Percentiles rank a stretch among this genome's conserved stretches.
Conservation (phyloP, 768 basidiomycete species). For the Daedaleopsis nitida region DNA sequence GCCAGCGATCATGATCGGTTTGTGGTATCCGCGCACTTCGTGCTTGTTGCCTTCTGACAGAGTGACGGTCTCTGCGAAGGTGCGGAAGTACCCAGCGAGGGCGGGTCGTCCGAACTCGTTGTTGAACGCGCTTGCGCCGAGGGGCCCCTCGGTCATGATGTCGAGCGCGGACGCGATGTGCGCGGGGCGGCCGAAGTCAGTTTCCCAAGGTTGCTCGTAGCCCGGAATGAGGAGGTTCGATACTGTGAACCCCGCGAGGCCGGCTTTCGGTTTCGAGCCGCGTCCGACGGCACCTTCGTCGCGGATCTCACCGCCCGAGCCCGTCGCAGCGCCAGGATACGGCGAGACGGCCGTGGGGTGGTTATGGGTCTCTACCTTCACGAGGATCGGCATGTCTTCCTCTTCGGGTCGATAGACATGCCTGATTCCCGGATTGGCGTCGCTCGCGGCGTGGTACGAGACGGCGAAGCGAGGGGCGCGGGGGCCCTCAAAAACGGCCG, state of each 20-base stretch:
- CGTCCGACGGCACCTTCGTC: slow-evolving; percentile 96
- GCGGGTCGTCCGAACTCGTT: slow-evolving; percentile 98
- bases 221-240: slow-evolving; percentile 94
- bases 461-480: slow-evolving; percentile 74
- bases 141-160: slow-evolving; percentile 96
- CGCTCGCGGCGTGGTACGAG: slow-evolving; percentile 27
- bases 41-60: slow-evolving; percentile 47
- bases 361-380: slow-evolving; percentile 99
- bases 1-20: slow-evolving; percentile 99
- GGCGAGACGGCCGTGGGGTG: slow-evolving; percentile 99
- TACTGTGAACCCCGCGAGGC: slow-evolving; percentile 88
- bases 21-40: slow-evolving; percentile 95
- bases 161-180: slow-evolving; percentile 94
- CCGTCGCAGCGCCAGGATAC: slow-evolving; percentile 97
- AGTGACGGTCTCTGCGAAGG: slow-evolving; percentile 81
- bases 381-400: slow-evolving; percentile 85
- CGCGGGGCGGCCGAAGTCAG: slow-evolving; percentile 83
- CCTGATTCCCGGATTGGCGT: slow-evolving; percentile 20
- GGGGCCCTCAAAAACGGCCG: slow-evolving; percentile 88
- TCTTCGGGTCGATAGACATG: slow-evolving; percentile 54
- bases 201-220: slow-evolving; percentile 93
- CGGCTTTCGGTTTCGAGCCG: slow-evolving; percentile 96
- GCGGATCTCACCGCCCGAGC: slow-evolving; percentile 97
- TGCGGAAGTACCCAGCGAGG: slow-evolving; percentile 91
- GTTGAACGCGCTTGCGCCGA: slow-evolving; percentile 96